Percentiles rank a stretch among this genome's conserved stretches.
Evolutionary conservation across 495 filamentous ascomycete genomes (phyloP).

Genomic region (Penicillium alfredii): DNA sequence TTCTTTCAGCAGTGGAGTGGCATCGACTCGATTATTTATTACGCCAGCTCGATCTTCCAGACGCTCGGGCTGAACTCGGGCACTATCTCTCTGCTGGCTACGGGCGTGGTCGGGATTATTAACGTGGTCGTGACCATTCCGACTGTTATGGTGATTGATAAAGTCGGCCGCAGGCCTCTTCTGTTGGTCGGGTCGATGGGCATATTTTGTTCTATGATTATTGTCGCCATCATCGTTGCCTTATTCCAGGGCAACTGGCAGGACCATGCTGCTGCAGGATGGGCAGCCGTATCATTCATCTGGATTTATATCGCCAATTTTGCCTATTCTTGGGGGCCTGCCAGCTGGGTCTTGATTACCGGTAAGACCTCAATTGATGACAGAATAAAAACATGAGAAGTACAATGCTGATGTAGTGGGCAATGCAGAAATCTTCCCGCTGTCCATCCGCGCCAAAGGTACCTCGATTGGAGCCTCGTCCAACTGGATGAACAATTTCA

Average conservation of each 20-base stretch:
- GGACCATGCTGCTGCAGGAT: slow-evolving; percentile 54
- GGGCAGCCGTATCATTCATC: slow-evolving; percentile 69
- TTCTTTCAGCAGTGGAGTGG: slow-evolving; percentile 13
- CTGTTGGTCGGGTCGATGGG: slow-evolving; percentile 59
- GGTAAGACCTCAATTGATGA: too few species aligned
- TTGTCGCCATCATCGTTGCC: slow-evolving; percentile 63
- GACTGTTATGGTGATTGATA: slow-evolving; percentile 60
- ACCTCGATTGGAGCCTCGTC: slow-evolving; percentile 14
- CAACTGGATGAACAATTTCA: slow-evolving; percentile 19
- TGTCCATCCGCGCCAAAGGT: slow-evolving; percentile 16
- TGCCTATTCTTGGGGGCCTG: slow-evolving; percentile 17
- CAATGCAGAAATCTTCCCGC: slow-evolving; percentile 38
- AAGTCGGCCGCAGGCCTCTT: slow-evolving; percentile 55
- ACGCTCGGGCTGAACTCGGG: slow-evolving; percentile 47
- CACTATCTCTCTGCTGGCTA: slow-evolving; percentile 50
- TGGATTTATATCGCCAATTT: slow-evolving; percentile 54
- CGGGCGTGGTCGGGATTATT: slow-evolving; percentile 59
- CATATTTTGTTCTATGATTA: slow-evolving; percentile 54
- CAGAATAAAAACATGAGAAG: too few species aligned
- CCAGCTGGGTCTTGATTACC: slow-evolving; percentile 49
- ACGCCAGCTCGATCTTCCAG: slow-evolving; percentile 54
- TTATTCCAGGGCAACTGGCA: slow-evolving; percentile 54
- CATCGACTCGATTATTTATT: slow-evolving; percentile 48
- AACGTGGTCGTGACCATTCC: slow-evolving; percentile 58
- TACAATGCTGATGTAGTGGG: too few species aligned